Evolutionary conservation across 768 basidiomycete genomes (phyloP), one percentile per base, ranked within the genome.

Genomic region (Mycena floridula): DNA sequence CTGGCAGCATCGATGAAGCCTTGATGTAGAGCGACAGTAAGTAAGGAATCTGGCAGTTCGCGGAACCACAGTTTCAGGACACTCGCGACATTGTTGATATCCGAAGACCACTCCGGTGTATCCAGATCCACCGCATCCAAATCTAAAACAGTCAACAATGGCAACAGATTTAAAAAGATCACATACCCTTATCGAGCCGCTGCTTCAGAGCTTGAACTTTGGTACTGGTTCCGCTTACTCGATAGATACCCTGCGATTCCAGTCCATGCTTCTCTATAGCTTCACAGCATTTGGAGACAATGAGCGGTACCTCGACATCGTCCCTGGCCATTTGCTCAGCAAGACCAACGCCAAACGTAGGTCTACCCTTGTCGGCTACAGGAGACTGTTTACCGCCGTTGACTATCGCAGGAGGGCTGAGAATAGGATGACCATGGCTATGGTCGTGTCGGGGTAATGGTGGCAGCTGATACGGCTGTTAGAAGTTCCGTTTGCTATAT

Each of bases 71-170:
- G 73, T 65, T 99, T 99, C 50, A 97, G 70, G 20, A 85, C 89
- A 45, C 91, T 89, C n/a, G 96, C 77, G 42, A 98, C 86, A 48
- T 89, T 92, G 68, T 95, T 97, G 65, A 98, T 93, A 60, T 99
- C 96, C 15, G 81, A 74, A 25, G 87, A 79, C 89, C 93, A 93
- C 60, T 98, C 95, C 4, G 87, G 79, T 5, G 83, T 72, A 59
- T 92, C 81, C 42, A 99, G 70, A 63, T 98, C 85, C 26, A 93
- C 88, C 1, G 81, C 72, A 15, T 96, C 89, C 38, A 97, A 64
- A 61, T 97, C 95, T 73, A 60, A 58, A 32, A 42, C 42, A 46
- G 41, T 26, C 23, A 48, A 26, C 37, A 24, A 15, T 20, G 22
- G 11, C 20, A 39, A 12, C 24, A 41, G 24, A 8, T 12, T 39